Base-by-base conservation (phyloP, 208 protist species). In the Leishmania tropica region DNA sequence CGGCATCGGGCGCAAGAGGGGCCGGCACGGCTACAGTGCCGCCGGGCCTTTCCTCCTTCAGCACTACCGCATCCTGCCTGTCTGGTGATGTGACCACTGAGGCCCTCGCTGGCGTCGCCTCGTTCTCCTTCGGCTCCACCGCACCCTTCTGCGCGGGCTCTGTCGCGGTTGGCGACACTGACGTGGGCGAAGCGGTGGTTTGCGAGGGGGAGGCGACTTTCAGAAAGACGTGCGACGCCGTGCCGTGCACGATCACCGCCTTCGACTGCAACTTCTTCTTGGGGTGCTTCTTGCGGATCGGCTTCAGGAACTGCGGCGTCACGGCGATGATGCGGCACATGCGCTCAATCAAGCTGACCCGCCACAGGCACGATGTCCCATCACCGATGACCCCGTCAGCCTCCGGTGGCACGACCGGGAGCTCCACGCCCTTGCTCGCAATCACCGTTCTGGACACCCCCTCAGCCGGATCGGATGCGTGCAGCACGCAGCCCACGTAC, bases 291-390 rank as follows among this genome's bases (percentile, higher is more conserved):
- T 88, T 88, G 5, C 87, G 82, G 24, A 65, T 35, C 28, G 83
- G 47, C 72, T 89, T 87, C 45, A 90, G 71, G 73, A 94, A 94
- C 70, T 85, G 83, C 31, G 91, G 87, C 6, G 89, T 91, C 10
- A 94, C 89, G 40, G 89, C 85, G 54, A 94, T 84, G 53, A 92
- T 76, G 37, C 91, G 87, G 28, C 72, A 76, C 3, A 73, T 37
- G 45, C 75, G 75, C 17, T 75, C 83, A 3, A 79, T 53, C 24
- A 94, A 54, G 65, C 64, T 64, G 28, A 94, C 84, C 4, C 91
- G 89, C 88, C 88, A 94, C 19, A 94, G 81, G 70, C 87, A 94
- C 45, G 87, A 85, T 35, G 81, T 58, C 24, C 87, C 90, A 47
- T 92, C 90, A 28, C 86, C 86, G 31, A 92, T 85, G 51, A 94